Conservation (phyloP, 805 yeast genomes). For the Yarrowia sp. region DNA sequence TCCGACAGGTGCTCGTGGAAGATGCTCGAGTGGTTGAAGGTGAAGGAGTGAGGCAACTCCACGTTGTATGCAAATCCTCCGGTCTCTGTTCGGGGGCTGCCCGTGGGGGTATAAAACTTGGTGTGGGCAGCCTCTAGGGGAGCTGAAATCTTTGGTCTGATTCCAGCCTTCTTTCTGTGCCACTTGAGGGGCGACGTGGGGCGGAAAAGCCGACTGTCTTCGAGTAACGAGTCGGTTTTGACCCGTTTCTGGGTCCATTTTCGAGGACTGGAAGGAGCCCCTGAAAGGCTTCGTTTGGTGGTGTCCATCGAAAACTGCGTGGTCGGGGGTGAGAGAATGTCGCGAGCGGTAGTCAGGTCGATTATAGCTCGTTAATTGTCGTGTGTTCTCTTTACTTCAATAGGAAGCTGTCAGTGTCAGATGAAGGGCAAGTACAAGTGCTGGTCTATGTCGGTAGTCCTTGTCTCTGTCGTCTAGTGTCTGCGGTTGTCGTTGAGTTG, state of each 20-base stretch:
- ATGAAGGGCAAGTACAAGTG: neutral
- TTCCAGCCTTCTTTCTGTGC: conserved; percentile 23
- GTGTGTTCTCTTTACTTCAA: conserved; percentile 9
- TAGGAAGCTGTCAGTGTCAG: conserved; percentile 14
- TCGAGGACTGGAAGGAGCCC: conserved; percentile 14
- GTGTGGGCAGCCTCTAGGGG: conserved; percentile 9
- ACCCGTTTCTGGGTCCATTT: conserved; percentile 26
- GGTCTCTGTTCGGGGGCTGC: conserved; percentile 14
- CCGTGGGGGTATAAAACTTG: conserved; percentile 8
- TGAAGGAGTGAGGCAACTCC: conserved; percentile 18
- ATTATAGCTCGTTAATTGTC: neutral
- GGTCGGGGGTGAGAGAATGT: neutral
- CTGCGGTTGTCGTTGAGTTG: neutral
- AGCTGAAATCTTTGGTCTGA: conserved; percentile 13
- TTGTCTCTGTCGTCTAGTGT: no score
- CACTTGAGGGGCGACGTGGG: conserved; percentile 35
- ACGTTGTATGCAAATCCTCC: conserved; percentile 5
- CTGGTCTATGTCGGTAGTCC: neutral
- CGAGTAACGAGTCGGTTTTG: conserved; percentile 24
- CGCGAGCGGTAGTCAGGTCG: no score
- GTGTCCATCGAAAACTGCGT: neutral
- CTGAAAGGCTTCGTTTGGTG: conserved; percentile 23
- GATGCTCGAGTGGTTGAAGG: conserved; percentile 32
- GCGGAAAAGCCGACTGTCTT: conserved; percentile 19
- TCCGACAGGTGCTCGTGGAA: conserved; percentile 32